phyloP scores from a whole-genome alignment of 208 protist genomes.

The Crithidia brevicula region DNA sequence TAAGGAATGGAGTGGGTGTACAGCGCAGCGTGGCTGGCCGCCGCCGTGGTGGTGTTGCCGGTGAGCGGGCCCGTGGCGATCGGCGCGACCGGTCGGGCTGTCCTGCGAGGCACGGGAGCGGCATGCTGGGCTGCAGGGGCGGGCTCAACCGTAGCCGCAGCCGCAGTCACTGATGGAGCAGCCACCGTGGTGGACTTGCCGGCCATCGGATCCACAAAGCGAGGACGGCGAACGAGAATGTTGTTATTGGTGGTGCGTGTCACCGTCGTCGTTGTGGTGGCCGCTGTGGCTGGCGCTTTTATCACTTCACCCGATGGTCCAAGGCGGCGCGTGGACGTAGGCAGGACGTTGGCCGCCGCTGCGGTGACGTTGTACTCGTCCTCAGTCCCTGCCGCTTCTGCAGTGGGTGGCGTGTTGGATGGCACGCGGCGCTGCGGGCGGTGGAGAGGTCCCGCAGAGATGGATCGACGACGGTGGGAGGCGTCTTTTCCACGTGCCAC shows the following conservation, averaged over 20 bases:
- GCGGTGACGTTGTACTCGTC: background rate
- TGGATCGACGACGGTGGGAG: background rate
- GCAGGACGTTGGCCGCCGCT: background rate
- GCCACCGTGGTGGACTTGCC: background rate
- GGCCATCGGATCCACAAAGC: conserved; percentile 20
- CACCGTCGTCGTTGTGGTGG: background rate
- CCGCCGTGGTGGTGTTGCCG: background rate
- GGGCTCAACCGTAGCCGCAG: too few species aligned
- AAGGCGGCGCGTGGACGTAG: conserved; percentile 3
- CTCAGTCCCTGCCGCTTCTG: too few species aligned
- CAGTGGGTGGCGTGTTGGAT: too few species aligned
- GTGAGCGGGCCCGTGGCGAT: too few species aligned
- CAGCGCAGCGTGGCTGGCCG: conserved; percentile 3
- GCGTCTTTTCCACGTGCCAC: background rate
- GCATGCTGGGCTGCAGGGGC: background rate
- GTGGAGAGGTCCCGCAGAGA: background rate
- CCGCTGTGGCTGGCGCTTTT: background rate
- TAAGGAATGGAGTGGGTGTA: conserved; percentile 9
- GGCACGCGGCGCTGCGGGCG: conserved; percentile 5
- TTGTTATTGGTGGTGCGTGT: conserved; percentile 3
- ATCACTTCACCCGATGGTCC: background rate
- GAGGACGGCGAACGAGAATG: conserved; percentile 10
- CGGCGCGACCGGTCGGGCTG: too few species aligned
- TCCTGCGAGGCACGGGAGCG: background rate
- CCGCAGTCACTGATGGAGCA: too few species aligned